Evolutionary conservation across 345 rosid genomes (phyloP), one percentile per base, ranked within the genome.

Genomic region (Microthlaspi erraticum): DNA sequence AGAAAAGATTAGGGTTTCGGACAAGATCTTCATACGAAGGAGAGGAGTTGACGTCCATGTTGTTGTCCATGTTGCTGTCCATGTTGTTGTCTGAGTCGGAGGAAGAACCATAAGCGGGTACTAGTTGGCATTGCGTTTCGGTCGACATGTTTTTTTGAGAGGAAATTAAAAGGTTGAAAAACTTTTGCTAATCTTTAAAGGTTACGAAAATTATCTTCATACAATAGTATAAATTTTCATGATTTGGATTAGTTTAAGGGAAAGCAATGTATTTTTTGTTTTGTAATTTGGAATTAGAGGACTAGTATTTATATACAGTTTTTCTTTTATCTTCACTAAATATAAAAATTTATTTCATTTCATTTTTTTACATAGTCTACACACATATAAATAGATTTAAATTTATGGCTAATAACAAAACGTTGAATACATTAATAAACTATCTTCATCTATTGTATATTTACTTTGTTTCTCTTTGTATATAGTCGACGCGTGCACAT

Each of bases 1-100:
- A 79, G 73, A 89, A 91, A 80, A 84, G 84, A 33, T 82, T 78
- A 8, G 88, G 37, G 41, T 80, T 82, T 67, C 73, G 84, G 72
- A 76, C 71, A 61, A 89, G 72, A 55, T 87, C 84, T 43, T 83
- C 70, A 43, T 77, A 86, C 44, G 33, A 74, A 56, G 77, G 68
- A 10, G 83, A 64, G 45, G 88, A 90, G 59, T 78, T 80, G 20
- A 2, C 32, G 10, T 5, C 36, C 16, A 14, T 60, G 51, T 20
- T 19, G 62, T 31, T 70, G 65, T 59, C n/a, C n/a, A 14, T 60
- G 51, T 20, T 19, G 62, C 20, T 70, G 65, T 59, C n/a, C n/a
- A n/a, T 61, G 52, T 23, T 19, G 63, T 31, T 65, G 65, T 59
- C 29, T 26, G 29, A 26, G 29, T 26, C 51, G 52, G 78, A 62